Conservation (phyloP, 257 asterid species). For the Coffea eugenioides region DNA sequence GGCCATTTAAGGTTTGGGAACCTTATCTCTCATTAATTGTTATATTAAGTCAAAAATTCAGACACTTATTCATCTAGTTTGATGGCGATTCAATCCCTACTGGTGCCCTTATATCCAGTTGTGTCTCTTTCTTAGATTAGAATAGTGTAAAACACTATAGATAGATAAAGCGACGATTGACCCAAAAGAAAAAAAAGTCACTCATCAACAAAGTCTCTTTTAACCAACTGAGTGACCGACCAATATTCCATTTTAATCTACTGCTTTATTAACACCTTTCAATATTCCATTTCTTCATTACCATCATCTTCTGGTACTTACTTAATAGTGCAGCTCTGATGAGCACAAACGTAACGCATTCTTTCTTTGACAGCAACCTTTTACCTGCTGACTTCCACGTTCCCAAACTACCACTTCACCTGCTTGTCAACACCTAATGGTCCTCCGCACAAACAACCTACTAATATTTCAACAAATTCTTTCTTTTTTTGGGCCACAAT, state of each 20-base stretch:
- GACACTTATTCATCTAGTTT: accelerated
- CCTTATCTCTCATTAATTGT: too few relatives aligned
- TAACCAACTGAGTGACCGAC: not conserved
- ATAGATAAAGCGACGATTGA: too few relatives aligned
- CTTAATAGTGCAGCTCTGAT: not conserved
- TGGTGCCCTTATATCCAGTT: too few relatives aligned
- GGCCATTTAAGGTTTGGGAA: too few relatives aligned
- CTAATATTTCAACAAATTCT: not conserved
- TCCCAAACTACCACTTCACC: slow-evolving; percentile 22
- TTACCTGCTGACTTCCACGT: slow-evolving; percentile 19
- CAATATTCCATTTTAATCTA: not conserved
- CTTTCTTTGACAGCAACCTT: slow-evolving; percentile 26
- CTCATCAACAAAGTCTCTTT: slow-evolving; percentile 21
- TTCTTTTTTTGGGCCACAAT: not conserved
- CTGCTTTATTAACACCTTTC: not conserved
- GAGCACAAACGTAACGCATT: not conserved
- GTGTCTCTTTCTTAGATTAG: too few relatives aligned
- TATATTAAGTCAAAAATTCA: too few relatives aligned
- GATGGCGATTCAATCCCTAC: too few relatives aligned
- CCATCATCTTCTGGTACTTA: not conserved
- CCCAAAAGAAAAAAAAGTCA: not conserved
- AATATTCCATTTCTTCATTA: not conserved
- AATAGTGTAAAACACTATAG: too few relatives aligned
- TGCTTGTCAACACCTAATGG: slow-evolving; percentile 28
- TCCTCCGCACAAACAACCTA: slow-evolving; percentile 6